These are phyloP conservation scores for Lophium mytilinum DNA, from an alignment of 495 filamentous ascomycete species.

Conservation along the genomic window DNA sequence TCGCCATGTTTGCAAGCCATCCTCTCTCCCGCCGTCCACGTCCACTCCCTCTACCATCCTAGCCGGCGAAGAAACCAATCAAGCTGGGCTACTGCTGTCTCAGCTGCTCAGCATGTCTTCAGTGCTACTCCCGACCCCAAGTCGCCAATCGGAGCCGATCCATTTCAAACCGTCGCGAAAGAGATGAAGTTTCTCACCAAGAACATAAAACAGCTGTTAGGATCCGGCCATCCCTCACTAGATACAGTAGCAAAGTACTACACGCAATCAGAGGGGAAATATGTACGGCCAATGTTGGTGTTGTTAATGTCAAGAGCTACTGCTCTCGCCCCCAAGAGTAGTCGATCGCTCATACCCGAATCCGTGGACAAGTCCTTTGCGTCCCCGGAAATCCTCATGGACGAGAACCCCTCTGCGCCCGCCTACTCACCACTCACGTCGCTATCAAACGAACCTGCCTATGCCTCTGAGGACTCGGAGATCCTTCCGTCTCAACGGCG, in stretches of 20 bases:
- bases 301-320: constrained; percentile 94
- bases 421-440: constrained; percentile 38
- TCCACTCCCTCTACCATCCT: constrained; percentile 24
- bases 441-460: constrained; percentile 42
- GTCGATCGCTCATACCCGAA: constrained; percentile 29
- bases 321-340: constrained; percentile 61
- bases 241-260: constrained; percentile 98
- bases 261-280: constrained; percentile 92
- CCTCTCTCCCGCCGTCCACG: background rate
- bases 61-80: constrained; percentile 39
- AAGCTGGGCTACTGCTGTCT: constrained; percentile 60
- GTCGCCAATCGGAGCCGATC: constrained; percentile 36
- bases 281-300: constrained; percentile 87
- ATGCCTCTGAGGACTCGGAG: constrained; percentile 50
- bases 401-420: constrained; percentile 59
- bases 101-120: constrained; percentile 70
- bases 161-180: constrained; percentile 65
- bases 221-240: constrained; percentile 85
- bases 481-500: constrained; percentile 89
- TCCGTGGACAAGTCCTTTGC: constrained; percentile 71
- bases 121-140: constrained; percentile 37
- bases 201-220: constrained; percentile 79
- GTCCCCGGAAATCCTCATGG: constrained; percentile 62
- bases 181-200: constrained; percentile 91
- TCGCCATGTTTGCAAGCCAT: background rate